Evolutionary conservation across 2,329 filamentous ascomycete genomes (phyloP), one percentile per base, ranked within the genome.

Genomic region (Fusarium burgessii): DNA sequence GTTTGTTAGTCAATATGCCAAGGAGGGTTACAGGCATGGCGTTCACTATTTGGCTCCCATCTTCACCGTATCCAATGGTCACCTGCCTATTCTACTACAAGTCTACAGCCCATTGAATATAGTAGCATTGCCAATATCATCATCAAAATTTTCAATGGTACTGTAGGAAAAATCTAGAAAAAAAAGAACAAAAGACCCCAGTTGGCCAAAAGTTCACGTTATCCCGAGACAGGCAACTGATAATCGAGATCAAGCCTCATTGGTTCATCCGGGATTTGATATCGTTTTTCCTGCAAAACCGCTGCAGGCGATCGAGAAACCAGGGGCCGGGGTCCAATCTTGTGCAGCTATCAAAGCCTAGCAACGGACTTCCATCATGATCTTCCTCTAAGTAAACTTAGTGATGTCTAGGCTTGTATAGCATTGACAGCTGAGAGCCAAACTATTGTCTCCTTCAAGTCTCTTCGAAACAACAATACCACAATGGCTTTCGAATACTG

Each of bases 201-300:
- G 36, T 40, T 36, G 25, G 13, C 20, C 42, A 59, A 57, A 68
- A 50, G 54, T 38, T 38, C 43, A 40, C 50, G 50, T 72, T 71
- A 71, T 66, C 64, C 69, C 68, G 29, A 66, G 68, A 71, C 64
- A 58, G 69, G 69, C 68, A 71, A 70, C 64, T 71, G 69, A 69
- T 70, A 70, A 59, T 29, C 42, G 64, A 45, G 29, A 29, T 40
- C 54, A 54, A n/a, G 18, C 38, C 51, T 23, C 23, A 70, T 70
- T 71, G 68, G 68, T 35, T 25, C 42, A 20, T 17, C 36, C 54
- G 12, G 32, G 46, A 27, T 45, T 72, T 47, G 68, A 58, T 71
- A 66, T 72, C 59, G 42, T 67, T 58, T 68, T 68, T 23, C 49
- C 63, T 71, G 49, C 63, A 46, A 65, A 52, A 29, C 43, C 55